These are phyloP conservation scores for Rhynchosporium secalis DNA, from an alignment of 2,329 filamentous ascomycete species.

Conservation along the genomic window DNA sequence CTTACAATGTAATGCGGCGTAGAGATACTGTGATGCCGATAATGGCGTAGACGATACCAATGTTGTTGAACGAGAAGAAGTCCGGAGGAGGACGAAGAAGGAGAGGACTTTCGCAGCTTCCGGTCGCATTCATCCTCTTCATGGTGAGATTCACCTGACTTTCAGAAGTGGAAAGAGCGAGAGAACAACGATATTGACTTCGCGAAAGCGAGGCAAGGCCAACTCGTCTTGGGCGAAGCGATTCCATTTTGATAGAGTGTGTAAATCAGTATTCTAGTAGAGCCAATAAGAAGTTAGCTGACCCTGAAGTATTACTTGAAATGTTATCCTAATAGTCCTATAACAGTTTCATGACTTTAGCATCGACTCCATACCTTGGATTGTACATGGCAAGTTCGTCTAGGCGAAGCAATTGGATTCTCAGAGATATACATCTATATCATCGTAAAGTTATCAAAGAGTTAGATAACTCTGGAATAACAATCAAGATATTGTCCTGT, in stretches of 20 bases:
- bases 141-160: not conserved
- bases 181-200: not conserved
- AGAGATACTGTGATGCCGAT: conserved; percentile 27
- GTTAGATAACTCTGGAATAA: too few relatives aligned
- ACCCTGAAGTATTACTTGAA: too few relatives aligned
- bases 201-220: not conserved
- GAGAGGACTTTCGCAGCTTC: not conserved
- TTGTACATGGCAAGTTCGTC: too few relatives aligned
- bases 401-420: too few relatives aligned
- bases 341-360: too few relatives aligned
- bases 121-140: not conserved
- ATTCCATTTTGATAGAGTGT: not conserved
- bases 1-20: conserved; percentile 23
- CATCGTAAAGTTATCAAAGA: too few relatives aligned
- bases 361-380: too few relatives aligned
- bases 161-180: not conserved
- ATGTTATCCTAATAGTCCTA: too few relatives aligned
- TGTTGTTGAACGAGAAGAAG: conserved; percentile 4
- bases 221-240: not conserved
- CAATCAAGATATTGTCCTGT: too few relatives aligned
- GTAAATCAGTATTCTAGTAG: too few relatives aligned
- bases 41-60: conserved; percentile 13
- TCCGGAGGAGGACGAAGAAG: conserved; percentile 1
- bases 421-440: too few relatives aligned
- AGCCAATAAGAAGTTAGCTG: too few relatives aligned